Evolutionary conservation across 306 rosid genomes (phyloP).

Genomic region (Vigna angularis): DNA sequence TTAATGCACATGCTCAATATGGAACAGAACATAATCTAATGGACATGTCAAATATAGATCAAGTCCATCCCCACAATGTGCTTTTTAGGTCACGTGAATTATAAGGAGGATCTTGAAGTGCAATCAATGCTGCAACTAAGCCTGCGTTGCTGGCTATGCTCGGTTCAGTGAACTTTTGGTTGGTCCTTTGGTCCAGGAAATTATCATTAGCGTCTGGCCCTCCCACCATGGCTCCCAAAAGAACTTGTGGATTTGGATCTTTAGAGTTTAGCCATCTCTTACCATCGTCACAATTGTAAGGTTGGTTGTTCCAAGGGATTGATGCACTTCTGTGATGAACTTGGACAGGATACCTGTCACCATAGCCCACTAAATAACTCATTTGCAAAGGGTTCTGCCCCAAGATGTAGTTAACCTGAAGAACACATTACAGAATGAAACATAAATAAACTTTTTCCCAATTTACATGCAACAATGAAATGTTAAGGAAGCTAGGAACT

Average conservation of each 20-base stretch:
- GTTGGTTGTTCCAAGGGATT: constrained; percentile 68
- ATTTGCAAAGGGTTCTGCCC: constrained; percentile 85
- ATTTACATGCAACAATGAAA: constrained; percentile 1
- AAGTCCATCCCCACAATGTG: constrained; percentile 64
- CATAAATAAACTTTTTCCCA: constrained; percentile 13
- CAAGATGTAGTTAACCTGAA: constrained; percentile 73
- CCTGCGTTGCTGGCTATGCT: constrained; percentile 86
- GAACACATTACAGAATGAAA: constrained; percentile 9
- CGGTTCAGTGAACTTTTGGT: constrained; percentile 73
- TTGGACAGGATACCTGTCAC: constrained; percentile 66
- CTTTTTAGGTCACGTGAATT: constrained; percentile 41
- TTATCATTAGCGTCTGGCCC: constrained; percentile 68
- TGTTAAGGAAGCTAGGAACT: constrained; percentile 30
- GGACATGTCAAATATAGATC: constrained; percentile 51
- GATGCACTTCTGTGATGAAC: constrained; percentile 88
- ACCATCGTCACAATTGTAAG: constrained; percentile 56
- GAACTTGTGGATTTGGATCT: constrained; percentile 66
- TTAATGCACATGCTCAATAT: constrained; percentile 4
- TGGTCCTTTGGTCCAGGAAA: constrained; percentile 67
- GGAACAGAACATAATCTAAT: background rate
- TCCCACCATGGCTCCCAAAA: constrained; percentile 86
- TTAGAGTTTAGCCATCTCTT: constrained; percentile 63
- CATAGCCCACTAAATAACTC: constrained; percentile 81
- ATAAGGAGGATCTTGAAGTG: constrained; percentile 66
- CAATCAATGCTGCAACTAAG: constrained; percentile 80